Conservation (phyloP, 1,284 basidiomycete species). For the Caloboletus firmus region DNA sequence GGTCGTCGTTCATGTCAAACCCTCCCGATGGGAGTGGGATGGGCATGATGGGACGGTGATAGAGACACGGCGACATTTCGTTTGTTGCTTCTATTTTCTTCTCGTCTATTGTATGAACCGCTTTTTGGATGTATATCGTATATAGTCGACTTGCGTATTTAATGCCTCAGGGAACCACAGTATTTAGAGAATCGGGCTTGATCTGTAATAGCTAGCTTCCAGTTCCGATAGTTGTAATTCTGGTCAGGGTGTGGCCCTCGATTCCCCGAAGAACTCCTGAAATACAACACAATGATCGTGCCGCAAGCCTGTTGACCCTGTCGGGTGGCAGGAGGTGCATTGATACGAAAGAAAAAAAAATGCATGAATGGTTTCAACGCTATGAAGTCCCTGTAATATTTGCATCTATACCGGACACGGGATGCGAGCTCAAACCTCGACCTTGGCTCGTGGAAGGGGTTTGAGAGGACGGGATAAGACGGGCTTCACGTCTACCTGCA, state of each 20-base stretch:
- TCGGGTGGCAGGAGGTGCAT: not conserved
- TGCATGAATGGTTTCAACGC: not conserved
- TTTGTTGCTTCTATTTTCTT: not conserved
- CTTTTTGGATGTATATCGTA: slow-evolving; percentile 1
- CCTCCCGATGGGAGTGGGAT: slow-evolving; percentile 22
- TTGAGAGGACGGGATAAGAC: slow-evolving; percentile 42
- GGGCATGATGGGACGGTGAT: slow-evolving; percentile 10
- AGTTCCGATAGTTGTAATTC: not conserved
- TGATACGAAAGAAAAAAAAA: not conserved
- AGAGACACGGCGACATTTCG: not conserved
- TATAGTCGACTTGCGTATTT: slow-evolving; percentile 12
- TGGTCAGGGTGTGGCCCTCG: not conserved
- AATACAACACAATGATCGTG: not conserved
- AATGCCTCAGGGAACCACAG: not conserved
- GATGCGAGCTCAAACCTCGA: slow-evolving; percentile 13
- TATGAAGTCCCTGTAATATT: not conserved
- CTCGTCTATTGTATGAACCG: not conserved
- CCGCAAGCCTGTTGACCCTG: not conserved
- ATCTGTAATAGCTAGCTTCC: slow-evolving; percentile 6
- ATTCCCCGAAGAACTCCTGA: not conserved
- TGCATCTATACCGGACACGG: not conserved
- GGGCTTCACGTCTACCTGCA: slow-evolving; percentile 35
- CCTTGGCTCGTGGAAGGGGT: slow-evolving; percentile 38
- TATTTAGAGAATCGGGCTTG: slow-evolving; percentile 2
- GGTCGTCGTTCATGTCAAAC: slow-evolving; percentile 39